Conservation (phyloP, 306 rosid species). For the Pachyrhizus erosus region DNA sequence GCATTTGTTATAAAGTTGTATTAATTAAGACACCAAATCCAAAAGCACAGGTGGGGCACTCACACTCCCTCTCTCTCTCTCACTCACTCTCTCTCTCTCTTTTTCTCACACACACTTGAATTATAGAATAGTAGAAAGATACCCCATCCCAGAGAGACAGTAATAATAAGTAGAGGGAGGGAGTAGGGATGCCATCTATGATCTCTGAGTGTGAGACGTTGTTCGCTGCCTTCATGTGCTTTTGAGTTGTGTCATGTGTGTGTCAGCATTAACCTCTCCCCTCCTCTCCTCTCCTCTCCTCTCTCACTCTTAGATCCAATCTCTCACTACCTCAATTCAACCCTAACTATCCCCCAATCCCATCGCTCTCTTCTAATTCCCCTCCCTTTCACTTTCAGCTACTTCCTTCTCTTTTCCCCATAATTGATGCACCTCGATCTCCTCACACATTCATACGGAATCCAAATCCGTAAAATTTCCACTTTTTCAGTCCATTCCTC, state of each 20-base stretch:
- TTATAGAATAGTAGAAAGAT: not conserved
- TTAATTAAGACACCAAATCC: not conserved
- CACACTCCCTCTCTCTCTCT: not conserved
- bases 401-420: not conserved
- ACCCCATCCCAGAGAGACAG: not conserved
- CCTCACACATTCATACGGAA: not conserved
- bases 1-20: not conserved
- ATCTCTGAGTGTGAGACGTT: not conserved
- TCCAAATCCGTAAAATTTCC: constrained; percentile 6
- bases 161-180: not conserved
- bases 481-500: not conserved
- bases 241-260: constrained; percentile 46
- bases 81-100: not conserved
- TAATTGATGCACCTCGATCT: not conserved
- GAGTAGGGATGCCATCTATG: not conserved
- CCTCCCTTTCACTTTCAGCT: not conserved
- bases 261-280: constrained; percentile 51
- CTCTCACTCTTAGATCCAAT: constrained; percentile 57
- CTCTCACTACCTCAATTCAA: not conserved
- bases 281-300: no score
- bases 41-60: constrained; percentile 14
- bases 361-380: constrained; percentile 1
- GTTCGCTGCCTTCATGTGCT: constrained; percentile 29
- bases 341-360: not conserved
- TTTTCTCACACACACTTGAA: not conserved